Base-by-base conservation (phyloP, 495 filamentous ascomycete genomes). In the Penicillium alfredii region DNA sequence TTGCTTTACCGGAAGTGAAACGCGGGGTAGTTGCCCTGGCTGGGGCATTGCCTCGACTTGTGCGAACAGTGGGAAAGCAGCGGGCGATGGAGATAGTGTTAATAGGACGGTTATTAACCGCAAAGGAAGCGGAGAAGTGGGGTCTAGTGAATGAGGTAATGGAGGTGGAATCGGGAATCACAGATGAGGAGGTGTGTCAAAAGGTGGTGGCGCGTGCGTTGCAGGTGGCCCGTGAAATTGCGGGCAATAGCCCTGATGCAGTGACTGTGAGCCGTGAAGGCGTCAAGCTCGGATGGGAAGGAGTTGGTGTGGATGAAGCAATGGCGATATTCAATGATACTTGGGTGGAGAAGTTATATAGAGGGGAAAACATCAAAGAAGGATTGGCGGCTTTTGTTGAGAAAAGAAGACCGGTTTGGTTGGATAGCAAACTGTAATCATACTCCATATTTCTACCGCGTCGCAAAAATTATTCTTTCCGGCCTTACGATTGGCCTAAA, bases 321-420 rank as follows among this genome's bases (percentile, higher is more conserved):
- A 82, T 77, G 21, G 66, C 68, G 38, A 50, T 74, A 27, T 47
- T 85, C 48, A 59, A 66, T 28, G 71, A 73, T 41, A 75, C 71
- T 6, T 71, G 76, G 74, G 82, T 71, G 52, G 61, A 51, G 43
- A 56, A 67, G 53, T 69, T 94, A 45, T 66, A 80, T 36, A 68
- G 56, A 14, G 87, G 84, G 4, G 78, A 86, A 61, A 93, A 93
- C 68, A 81, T 86, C 47, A 75, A 68, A 55, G 88, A 93, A 64
- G 88, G 86, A 0, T 58, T 93, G 34, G 68, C 46, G 65, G 83
- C 82, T 37, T 94, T 94, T 72, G 77, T 85, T 36, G 86, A 90
- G 74, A 88, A 78, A 69, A 74, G 85, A 64, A 71, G 73, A 61
- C 77, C 85, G 17, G 68, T 63, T 40, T 93, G 88, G 86, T 72